Conservation (phyloP, 2,329 filamentous ascomycete genomes). For the Cercospora citrullina region DNA sequence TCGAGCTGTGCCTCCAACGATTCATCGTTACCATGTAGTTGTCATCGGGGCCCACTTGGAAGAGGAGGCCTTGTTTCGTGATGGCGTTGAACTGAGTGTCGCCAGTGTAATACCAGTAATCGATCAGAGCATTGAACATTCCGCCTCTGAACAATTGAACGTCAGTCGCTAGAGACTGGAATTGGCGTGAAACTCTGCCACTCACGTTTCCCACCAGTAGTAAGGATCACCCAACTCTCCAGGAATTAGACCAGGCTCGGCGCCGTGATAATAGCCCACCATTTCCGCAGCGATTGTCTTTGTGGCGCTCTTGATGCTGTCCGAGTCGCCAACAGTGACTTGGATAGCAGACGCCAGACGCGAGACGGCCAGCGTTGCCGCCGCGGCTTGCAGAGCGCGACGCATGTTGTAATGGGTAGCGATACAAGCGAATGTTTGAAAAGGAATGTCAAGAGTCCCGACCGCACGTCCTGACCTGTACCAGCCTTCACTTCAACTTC, state of each 20-base stretch:
- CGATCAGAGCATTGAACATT: conserved; percentile 1
- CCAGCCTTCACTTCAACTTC: not conserved
- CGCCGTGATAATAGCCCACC: conserved; percentile 56
- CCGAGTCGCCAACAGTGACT: conserved; percentile 33
- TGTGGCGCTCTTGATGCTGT: conserved; percentile 47
- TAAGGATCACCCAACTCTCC: conserved; percentile 62
- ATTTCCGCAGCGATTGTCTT: conserved; percentile 48
- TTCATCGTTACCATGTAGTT: conserved; percentile 54
- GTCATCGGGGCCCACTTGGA: conserved; percentile 58
- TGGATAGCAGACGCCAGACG: conserved; percentile 14
- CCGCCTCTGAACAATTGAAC: not conserved
- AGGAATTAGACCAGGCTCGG: conserved; percentile 51
- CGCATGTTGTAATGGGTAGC: conserved; percentile 12
- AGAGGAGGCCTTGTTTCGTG: conserved; percentile 57
- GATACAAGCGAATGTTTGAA: not conserved
- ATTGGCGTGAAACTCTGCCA: not conserved
- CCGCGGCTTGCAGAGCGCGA: conserved; percentile 10
- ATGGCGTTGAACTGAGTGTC: conserved; percentile 63
- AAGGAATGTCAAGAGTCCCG: not conserved
- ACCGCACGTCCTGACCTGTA: not conserved
- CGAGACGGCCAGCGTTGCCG: conserved; percentile 19
- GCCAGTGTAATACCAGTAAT: conserved; percentile 56
- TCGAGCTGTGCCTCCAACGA: no score
- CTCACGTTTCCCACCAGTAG: conserved; percentile 69
- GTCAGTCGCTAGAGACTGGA: not conserved